These are phyloP conservation scores for Xerocomellus dryophilus DNA, from an alignment of 768 basidiomycete species.

Conservation along the genomic window DNA sequence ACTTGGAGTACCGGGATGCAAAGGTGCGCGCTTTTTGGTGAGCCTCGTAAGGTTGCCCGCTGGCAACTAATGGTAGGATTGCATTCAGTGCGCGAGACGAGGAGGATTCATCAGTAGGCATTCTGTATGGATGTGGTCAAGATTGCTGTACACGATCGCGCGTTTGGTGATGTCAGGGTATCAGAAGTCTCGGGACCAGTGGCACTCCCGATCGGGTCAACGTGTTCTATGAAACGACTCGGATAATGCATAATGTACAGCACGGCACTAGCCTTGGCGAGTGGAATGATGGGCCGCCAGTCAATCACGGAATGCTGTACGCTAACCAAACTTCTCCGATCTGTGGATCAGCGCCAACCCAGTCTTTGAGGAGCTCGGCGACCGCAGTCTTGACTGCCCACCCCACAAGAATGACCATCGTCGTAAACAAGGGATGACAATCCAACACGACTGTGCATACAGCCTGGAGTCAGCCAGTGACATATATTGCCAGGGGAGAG, in stretches of 20 bases:
- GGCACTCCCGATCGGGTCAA: constrained; percentile 2
- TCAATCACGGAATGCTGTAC: constrained; percentile 70
- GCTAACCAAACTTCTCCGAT: constrained; percentile 72
- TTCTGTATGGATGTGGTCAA: constrained; percentile 14
- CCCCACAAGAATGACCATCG: constrained; percentile 67
- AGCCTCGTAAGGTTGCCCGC: constrained; percentile 81
- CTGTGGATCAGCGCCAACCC: constrained; percentile 60
- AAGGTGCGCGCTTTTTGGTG: constrained; percentile 98
- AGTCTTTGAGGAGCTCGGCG: constrained; percentile 57
- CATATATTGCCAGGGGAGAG: neutral
- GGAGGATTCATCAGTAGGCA: constrained; percentile 32
- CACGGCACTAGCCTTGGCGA: neutral
- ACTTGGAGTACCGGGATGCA: constrained; percentile 81
- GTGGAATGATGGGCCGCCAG: neutral
- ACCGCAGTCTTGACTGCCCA: constrained; percentile 70
- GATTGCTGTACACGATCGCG: constrained; percentile 1
- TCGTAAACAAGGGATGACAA: constrained; percentile 70
- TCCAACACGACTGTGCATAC: constrained; percentile 64
- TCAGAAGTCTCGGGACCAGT: constrained; percentile 21
- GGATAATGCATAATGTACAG: constrained; percentile 3
- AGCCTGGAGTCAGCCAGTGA: neutral
- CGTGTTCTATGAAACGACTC: neutral
- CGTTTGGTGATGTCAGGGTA: constrained; percentile 10
- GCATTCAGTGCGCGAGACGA: constrained; percentile 70
- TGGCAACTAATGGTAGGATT: constrained; percentile 68